Percentiles rank a stretch among this genome's conserved stretches.
Conservation (phyloP, 768 basidiomycete genomes). For the Ramaria sp. region DNA sequence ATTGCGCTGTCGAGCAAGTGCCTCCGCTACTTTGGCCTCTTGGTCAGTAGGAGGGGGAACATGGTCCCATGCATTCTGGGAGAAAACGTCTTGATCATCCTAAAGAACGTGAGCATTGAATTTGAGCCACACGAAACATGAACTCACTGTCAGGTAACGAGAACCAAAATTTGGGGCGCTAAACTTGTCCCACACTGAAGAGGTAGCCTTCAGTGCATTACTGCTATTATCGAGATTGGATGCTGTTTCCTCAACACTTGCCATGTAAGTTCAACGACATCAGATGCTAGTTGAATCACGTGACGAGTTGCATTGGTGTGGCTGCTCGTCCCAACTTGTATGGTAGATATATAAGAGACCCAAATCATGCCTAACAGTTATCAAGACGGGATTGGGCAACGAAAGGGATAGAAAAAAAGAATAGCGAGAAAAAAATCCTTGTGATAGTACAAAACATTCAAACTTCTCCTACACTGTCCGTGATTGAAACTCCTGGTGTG, state of each 20-base stretch:
- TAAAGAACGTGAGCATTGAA: not conserved
- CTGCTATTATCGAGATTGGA: not conserved
- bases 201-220: constrained; percentile 27
- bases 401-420: not conserved
- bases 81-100: constrained; percentile 60
- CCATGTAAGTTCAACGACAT: too few relatives aligned
- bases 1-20: constrained; percentile 58
- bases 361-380: too few relatives aligned
- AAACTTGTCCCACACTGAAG: constrained; percentile 51
- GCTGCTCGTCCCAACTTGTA: too few relatives aligned
- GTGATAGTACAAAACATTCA: not conserved
- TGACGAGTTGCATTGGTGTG: too few relatives aligned
- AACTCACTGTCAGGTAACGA: constrained; percentile 5
- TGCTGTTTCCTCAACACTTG: not conserved
- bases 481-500: constrained; percentile 21
- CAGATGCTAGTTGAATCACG: too few relatives aligned
- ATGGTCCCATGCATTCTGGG: constrained; percentile 87
- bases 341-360: too few relatives aligned
- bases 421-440: not conserved
- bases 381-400: too few relatives aligned
- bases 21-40: constrained; percentile 54
- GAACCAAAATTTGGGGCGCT: constrained; percentile 1
- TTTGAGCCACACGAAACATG: not conserved
- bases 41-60: constrained; percentile 80
- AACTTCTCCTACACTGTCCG: not conserved